A percentile compares a stretch with the other conserved stretches of the same genome.
Evolutionary conservation across 768 basidiomycete species (phyloP).

Genomic region (Trametes villosa): DNA sequence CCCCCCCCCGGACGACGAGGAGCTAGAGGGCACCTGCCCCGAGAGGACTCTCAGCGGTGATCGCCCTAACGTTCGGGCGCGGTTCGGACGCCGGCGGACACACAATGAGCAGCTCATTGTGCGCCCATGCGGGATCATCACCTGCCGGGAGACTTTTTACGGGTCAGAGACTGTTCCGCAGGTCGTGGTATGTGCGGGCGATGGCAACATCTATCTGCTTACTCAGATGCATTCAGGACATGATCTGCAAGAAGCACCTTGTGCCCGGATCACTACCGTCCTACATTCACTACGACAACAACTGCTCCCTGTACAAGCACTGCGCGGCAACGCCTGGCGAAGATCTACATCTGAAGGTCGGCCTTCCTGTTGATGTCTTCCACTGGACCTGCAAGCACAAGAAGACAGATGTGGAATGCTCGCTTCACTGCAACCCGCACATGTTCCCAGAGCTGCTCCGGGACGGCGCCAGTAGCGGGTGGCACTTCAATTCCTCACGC

Average conservation of each 20-base stretch:
- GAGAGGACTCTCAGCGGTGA: conserved; percentile 1
- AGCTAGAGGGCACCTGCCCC: not conserved
- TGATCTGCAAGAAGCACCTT: not conserved
- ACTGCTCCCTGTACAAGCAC: conserved; percentile 29
- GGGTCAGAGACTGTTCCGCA: conserved; percentile 27
- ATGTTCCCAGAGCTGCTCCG: conserved; percentile 28
- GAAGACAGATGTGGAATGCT: conserved; percentile 32
- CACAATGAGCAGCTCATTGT: conserved; percentile 37
- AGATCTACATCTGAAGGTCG: conserved; percentile 25
- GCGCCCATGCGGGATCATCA: conserved; percentile 26
- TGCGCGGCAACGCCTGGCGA: conserved; percentile 27
- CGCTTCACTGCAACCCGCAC: conserved; percentile 36
- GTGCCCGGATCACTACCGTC: not conserved
- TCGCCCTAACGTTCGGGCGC: not conserved
- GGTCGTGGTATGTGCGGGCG: conserved; percentile 21
- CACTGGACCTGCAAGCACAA: conserved; percentile 44
- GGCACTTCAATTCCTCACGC: conserved; percentile 41
- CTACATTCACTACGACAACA: not conserved
- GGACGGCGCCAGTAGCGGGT: conserved; percentile 15
- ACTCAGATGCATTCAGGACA: not conserved
- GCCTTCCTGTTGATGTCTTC: conserved; percentile 41
- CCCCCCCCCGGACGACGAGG: not conserved
- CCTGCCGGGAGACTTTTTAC: conserved; percentile 27
- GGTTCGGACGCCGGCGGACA: conserved; percentile 30
- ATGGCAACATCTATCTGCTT: not conserved